phyloP scores from a whole-genome alignment of 2,329 filamentous ascomycete genomes.

The Aspergillus pseudoviridinutans region DNA sequence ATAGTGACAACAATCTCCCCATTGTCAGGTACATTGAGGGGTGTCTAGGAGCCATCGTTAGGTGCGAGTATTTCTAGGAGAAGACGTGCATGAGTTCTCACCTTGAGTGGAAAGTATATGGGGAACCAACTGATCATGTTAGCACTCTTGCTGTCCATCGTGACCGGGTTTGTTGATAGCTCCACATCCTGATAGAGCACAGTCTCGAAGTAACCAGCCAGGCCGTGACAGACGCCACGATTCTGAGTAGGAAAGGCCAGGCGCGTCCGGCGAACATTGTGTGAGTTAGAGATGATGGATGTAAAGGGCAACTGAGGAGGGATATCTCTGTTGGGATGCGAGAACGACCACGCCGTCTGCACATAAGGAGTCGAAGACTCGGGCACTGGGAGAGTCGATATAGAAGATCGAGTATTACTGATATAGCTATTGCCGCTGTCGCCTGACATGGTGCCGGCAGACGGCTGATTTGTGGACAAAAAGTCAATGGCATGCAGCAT shows the following conservation, averaged over 20 bases:
- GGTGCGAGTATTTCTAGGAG: background rate
- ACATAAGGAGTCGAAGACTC: conserved; percentile 37
- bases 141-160: conserved; percentile 86
- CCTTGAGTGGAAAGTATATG: conserved; percentile 95
- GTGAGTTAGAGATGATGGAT: conserved; percentile 70
- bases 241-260: conserved; percentile 73
- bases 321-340: conserved; percentile 39
- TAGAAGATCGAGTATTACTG: conserved; percentile 24
- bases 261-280: conserved; percentile 79
- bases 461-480: conserved; percentile 63
- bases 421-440: conserved; percentile 14
- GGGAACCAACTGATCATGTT: conserved; percentile 99
- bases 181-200: conserved; percentile 85
- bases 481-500: conserved; percentile 88
- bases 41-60: conserved; percentile 54
- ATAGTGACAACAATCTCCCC: conserved; percentile 86
- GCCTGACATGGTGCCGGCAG: conserved; percentile 10
- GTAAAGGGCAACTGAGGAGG: conserved; percentile 27
- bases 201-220: conserved; percentile 94
- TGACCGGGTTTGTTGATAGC: conserved; percentile 86
- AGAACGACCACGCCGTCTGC: conserved; percentile 44
- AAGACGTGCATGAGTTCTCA: conserved; percentile 40
- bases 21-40: conserved; percentile 78
- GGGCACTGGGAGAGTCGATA: conserved; percentile 25
- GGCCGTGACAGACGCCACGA: conserved; percentile 80